These are phyloP conservation scores for Musa acuminata DNA, from an alignment of 176 grass and related monocot genomes.

Conservation along the genomic window DNA sequence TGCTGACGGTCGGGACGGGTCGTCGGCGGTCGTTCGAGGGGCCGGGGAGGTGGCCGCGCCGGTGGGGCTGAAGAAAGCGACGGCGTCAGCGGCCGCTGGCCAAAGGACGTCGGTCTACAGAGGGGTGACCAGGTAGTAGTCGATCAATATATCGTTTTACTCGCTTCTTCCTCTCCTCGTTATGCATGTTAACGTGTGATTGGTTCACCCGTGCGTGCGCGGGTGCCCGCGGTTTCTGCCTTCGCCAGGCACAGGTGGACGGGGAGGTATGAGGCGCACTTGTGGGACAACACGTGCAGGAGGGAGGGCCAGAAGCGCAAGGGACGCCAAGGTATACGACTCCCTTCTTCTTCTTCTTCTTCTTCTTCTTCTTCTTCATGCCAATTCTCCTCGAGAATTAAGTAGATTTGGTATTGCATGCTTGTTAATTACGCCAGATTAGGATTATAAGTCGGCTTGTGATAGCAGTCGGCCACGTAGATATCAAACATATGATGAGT, in stretches of 20 bases:
- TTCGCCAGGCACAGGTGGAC: slow-evolving; percentile 10
- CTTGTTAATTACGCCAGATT: too few species aligned
- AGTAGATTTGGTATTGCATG: too few species aligned
- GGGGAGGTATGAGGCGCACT: slow-evolving; percentile 14
- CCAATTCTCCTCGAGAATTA: too few species aligned
- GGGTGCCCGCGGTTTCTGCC: neutral
- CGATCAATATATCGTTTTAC: too few species aligned
- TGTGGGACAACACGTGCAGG: slow-evolving; percentile 21
- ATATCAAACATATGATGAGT: too few species aligned
- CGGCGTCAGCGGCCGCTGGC: neutral
- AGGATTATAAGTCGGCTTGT: too few species aligned
- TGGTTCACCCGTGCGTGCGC: neutral
- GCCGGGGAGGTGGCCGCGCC: neutral
- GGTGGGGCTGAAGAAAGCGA: too few species aligned
- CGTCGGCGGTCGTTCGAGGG: neutral
- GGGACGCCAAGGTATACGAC: neutral
- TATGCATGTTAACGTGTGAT: neutral
- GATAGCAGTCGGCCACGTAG: too few species aligned
- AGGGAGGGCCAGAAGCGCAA: slow-evolving; percentile 16
- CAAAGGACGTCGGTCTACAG: neutral
- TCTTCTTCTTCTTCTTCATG: too few species aligned
- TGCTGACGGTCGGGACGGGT: neutral
- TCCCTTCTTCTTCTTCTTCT: neutral
- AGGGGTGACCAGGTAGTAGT: neutral
- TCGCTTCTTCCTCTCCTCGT: too few species aligned